Base-by-base conservation (phyloP, 139 green algal genomes). In the Coelastrella sp. region DNA sequence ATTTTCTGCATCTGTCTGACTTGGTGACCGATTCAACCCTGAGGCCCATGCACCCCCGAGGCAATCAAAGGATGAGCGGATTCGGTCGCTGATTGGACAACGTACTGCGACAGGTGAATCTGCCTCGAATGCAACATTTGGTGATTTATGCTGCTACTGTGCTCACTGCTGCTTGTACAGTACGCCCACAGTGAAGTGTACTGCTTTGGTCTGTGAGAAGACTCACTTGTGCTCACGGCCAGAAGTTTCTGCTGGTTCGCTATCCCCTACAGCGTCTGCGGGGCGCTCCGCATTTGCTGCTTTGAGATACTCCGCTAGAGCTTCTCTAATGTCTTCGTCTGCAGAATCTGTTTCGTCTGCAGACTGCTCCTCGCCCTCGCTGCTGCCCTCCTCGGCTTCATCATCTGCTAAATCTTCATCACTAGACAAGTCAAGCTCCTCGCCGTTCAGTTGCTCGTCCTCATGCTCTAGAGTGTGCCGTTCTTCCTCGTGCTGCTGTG, bases 321-420 rank as follows among this genome's bases (percentile, higher is more conserved):
- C 83, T 8, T 68, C 58, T 8, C 19, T 56, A 11, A 88, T 88
- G 4, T 88, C 83, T 54, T 78, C 82, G 32, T 87, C 82, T 56
- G 64, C 79, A 71, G 60, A 68, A n/a, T 56, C 79, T 78, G 61
- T 68, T 56, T 88, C 83, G 60, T 86, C 64, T 5, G 23, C 81
- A 61, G 61, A 78, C 32, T 87, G 81, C 66, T 88, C 54, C 6
- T 68, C 66, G 65, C 17, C 61, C 22, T 88, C 85, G 22, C 82
- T 89, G 86, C 81, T 85, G n/a, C 65, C 87, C 3, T 76, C 77
- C 61, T 76, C 84, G n/a, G 56, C 81, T 14, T 83, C 83, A 7
- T 78, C 59, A 14, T 92, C 90, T 78, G 83, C 83, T n/a, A 94
- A 91, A 58, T 95, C 93, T 54, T 95, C 93, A 59, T 94, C 95